Base-by-base conservation (phyloP, 2,329 filamentous ascomycete genomes). In the Graphilbum ipis-grandicollis region DNA sequence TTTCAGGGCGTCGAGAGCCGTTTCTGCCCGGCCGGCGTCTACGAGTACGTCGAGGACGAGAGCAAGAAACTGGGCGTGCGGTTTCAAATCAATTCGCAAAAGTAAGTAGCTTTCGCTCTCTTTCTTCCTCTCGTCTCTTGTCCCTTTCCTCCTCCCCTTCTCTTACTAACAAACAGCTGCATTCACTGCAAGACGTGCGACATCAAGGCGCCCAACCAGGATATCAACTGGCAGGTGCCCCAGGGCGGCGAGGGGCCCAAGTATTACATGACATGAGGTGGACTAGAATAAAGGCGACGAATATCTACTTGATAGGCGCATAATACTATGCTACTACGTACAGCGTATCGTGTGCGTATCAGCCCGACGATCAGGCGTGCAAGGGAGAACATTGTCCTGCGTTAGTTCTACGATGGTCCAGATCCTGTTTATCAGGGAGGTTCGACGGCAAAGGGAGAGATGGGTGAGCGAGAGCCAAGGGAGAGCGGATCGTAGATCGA, bases 101-200 rank as follows among this genome's bases (percentile, higher is more conserved):
- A 94, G 84, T 93, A 66, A 73, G 83, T 75, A 25, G 7, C 25
- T 26, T 26, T 34, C 22, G 19, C 18, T 19, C 4, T 26, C 28
- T 26, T 22, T 43, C 33, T 44, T 60, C 51, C 54, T 52, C 35
- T 2, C 35, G 10, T 10, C 7, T 9, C 22, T 30, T 25, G 10
- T n/a, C 14, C 6, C 19, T 29, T 26, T 6, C 12, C 17, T 14
- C 15, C 13, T 32, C 18, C 10, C 12, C 4, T 3, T 25, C 14
- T 3, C 14, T 22, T 31, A 9, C 38, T 41, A 31, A 40, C 37
- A 19, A 5, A 5, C 47, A 93, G 86, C 60, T 98, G 90, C 56
- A 93, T 98, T 46, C 90, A 98, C 60, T 98, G 90, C 69, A 98
- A 98, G 70, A 98, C 90, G 13, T 98, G 90, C 56, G 90, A 98